Percentiles rank a stretch among this genome's conserved stretches.
These are phyloP conservation scores for Vicia villosa DNA, from an alignment of 306 rosid genomes.

Conservation along the genomic window DNA sequence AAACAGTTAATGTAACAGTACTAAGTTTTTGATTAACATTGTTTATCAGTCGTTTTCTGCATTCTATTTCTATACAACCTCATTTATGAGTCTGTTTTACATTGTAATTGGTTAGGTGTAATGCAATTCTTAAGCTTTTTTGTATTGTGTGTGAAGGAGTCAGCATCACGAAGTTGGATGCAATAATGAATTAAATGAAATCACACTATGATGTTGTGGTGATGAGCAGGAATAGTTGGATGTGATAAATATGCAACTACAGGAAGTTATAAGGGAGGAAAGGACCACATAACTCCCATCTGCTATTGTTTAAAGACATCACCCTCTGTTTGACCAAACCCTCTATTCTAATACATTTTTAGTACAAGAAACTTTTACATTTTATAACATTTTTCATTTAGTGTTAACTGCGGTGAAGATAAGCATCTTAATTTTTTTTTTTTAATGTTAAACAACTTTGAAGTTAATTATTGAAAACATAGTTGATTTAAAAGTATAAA, in stretches of 20 bases:
- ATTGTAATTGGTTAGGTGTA: not conserved
- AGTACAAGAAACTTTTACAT: not conserved
- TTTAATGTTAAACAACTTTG: too few species aligned
- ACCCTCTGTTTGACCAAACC: not conserved
- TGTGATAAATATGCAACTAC: not conserved
- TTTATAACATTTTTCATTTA: not conserved
- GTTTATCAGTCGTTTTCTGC: constrained; percentile 22
- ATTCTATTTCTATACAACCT: not conserved
- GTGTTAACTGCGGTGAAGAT: too few species aligned
- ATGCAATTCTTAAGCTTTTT: not conserved
- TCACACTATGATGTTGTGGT: not conserved
- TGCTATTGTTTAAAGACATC: not conserved
- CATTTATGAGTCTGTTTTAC: not conserved
- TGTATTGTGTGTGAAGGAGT: not conserved
- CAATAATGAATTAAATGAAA: not conserved
- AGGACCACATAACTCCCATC: not conserved
- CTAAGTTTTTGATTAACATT: constrained; percentile 22
- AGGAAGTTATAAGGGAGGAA: not conserved
- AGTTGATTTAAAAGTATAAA: too few species aligned
- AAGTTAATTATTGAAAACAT: too few species aligned
- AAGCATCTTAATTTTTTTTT: too few species aligned
- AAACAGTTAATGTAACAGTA: constrained; percentile 29
- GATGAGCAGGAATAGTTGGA: not conserved
- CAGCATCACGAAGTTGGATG: not conserved
- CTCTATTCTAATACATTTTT: too few species aligned